Conservation (phyloP, 345 rosid species). For the Populus nigra region DNA sequence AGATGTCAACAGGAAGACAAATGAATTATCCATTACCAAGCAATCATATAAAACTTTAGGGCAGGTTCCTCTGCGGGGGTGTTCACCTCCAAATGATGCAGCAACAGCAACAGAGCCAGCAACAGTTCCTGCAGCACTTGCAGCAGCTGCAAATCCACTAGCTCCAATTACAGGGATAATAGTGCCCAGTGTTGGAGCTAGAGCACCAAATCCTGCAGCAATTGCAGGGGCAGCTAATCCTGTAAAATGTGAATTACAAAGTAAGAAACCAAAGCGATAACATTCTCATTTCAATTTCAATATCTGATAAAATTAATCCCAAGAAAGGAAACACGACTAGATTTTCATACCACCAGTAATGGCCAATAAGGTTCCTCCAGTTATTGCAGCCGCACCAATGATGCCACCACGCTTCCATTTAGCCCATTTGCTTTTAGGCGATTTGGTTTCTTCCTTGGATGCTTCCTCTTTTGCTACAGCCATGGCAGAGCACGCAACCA, state of each 20-base stretch:
- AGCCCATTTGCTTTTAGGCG: slow-evolving; percentile 55
- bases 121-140: slow-evolving; percentile 92
- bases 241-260: slow-evolving; percentile 27
- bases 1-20: background rate
- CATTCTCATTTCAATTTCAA: slow-evolving; percentile 10
- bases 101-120: slow-evolving; percentile 99
- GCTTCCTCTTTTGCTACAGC: slow-evolving; percentile 63
- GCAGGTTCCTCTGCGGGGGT: background rate
- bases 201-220: slow-evolving; percentile 92
- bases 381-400: slow-evolving; percentile 91
- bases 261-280: background rate
- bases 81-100: slow-evolving; percentile 97
- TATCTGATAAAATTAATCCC: background rate
- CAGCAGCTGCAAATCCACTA: slow-evolving; percentile 95
- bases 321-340: slow-evolving; percentile 4
- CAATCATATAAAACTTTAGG: background rate
- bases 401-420: slow-evolving; percentile 96
- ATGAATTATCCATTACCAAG: background rate
- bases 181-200: slow-evolving; percentile 93
- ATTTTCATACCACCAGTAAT: slow-evolving; percentile 75
- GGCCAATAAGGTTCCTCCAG: slow-evolving; percentile 95
- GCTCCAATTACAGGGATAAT: slow-evolving; percentile 93
- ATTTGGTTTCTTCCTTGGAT: slow-evolving; percentile 44
- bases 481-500: slow-evolving; percentile 93
- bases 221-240: slow-evolving; percentile 98